Evolutionary conservation across 345 rosid genomes (phyloP).

Genomic region (Trapa incisa): DNA sequence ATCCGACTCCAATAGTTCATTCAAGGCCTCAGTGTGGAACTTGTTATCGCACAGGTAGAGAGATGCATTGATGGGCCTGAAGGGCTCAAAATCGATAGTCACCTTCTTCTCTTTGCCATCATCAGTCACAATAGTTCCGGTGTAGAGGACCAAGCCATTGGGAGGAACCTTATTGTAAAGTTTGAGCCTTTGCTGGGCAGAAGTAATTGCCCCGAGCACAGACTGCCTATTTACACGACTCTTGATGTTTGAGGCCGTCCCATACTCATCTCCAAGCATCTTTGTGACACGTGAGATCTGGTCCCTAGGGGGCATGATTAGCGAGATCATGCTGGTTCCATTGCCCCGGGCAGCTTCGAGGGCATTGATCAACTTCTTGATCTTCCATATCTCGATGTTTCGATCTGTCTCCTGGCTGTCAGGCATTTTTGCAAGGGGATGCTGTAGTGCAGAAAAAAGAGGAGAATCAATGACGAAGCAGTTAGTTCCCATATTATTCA

Average conservation of each 20-base stretch:
- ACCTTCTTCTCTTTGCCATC: slow-evolving; percentile 77
- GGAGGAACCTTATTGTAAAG: slow-evolving; percentile 60
- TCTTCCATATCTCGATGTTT: slow-evolving; percentile 65
- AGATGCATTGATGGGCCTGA: slow-evolving; percentile 59
- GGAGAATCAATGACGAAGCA: background rate
- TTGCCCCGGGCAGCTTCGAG: slow-evolving; percentile 63
- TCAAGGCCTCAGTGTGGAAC: slow-evolving; percentile 63
- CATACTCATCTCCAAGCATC: slow-evolving; percentile 68
- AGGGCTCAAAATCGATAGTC: slow-evolving; percentile 64
- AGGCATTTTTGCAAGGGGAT: slow-evolving; percentile 19
- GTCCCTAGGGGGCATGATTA: slow-evolving; percentile 66
- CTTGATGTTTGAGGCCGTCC: slow-evolving; percentile 67
- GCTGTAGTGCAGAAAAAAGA: background rate
- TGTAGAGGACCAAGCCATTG: slow-evolving; percentile 61
- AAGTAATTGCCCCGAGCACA: slow-evolving; percentile 57
- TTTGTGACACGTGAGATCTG: slow-evolving; percentile 57
- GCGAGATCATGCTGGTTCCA: slow-evolving; percentile 76
- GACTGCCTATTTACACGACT: slow-evolving; percentile 72
- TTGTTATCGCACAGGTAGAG: slow-evolving; percentile 65
- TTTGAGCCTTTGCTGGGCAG: slow-evolving; percentile 69
- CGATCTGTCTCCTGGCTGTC: slow-evolving; percentile 47
- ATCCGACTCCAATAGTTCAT: slow-evolving; percentile 63
- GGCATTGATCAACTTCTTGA: slow-evolving; percentile 55
- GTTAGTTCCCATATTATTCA: background rate
- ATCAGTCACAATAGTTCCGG: slow-evolving; percentile 54